Conservation (phyloP, 2,329 filamentous ascomycete genomes). For the Elsinoe australis region DNA sequence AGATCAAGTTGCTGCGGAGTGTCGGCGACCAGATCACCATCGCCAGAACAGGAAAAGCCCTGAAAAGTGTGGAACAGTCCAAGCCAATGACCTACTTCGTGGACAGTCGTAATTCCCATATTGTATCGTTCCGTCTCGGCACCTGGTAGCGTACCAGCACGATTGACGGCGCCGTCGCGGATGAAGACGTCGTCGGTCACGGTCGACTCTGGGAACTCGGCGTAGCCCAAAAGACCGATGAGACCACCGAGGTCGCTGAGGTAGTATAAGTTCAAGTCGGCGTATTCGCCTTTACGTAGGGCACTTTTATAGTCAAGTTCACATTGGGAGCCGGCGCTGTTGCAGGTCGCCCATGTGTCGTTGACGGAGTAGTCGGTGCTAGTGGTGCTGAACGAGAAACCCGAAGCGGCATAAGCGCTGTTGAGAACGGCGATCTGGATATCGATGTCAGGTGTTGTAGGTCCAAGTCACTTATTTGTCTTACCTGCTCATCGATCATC, state of each 20-base stretch:
- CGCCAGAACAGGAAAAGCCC: slow-evolving; percentile 33
- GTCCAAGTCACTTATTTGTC: not conserved
- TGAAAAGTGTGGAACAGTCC: slow-evolving; percentile 40
- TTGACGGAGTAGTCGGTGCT: slow-evolving; percentile 45
- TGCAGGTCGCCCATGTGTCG: slow-evolving; percentile 43
- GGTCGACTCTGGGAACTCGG: slow-evolving; percentile 23
- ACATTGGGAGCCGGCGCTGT: slow-evolving; percentile 25
- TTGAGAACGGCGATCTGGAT: slow-evolving; percentile 24
- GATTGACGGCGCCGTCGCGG: slow-evolving; percentile 49
- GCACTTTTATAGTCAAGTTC: slow-evolving; percentile 41
- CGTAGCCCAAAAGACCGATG: slow-evolving; percentile 22
- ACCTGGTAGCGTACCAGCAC: slow-evolving; percentile 46
- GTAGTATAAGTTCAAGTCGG: slow-evolving; percentile 51
- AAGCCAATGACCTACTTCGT: slow-evolving; percentile 39
- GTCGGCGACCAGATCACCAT: slow-evolving; percentile 37
- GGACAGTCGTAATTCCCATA: slow-evolving; percentile 37
- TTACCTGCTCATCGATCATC: not conserved
- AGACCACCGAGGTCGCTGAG: slow-evolving; percentile 41
- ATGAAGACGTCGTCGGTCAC: slow-evolving; percentile 22
- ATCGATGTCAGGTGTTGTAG: not conserved
- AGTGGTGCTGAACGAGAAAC: slow-evolving; percentile 42
- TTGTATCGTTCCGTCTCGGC: slow-evolving; percentile 39
- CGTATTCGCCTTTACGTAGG: slow-evolving; percentile 46
- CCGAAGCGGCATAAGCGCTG: slow-evolving; percentile 37
- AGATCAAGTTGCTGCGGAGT: slow-evolving; percentile 27